A percentile compares a stretch with the other conserved stretches of the same genome.
phyloP scores from a whole-genome alignment of 2,329 filamentous ascomycete genomes.

The Thelonectria discophora region DNA sequence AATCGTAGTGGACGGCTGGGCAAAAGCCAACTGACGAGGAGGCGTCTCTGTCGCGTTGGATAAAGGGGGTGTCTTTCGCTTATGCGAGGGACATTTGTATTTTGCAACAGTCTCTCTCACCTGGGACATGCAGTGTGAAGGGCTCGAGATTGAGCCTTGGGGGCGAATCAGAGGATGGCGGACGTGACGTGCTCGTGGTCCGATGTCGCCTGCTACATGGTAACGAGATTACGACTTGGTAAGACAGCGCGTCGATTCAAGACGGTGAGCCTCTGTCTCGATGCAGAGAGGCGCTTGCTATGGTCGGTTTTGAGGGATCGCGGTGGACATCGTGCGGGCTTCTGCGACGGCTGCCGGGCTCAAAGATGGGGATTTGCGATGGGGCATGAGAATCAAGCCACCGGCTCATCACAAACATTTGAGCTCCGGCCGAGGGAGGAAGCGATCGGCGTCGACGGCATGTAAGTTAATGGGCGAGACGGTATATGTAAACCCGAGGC shows the following conservation, averaged over 20 bases:
- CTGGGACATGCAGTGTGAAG: too few relatives aligned
- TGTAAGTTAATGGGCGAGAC: too few relatives aligned
- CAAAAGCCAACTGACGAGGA: too few relatives aligned
- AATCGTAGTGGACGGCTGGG: too few relatives aligned
- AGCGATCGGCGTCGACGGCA: conserved; percentile 1
- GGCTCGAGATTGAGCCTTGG: too few relatives aligned
- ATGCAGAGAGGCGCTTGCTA: conserved; percentile 76
- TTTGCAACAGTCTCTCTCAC: too few relatives aligned
- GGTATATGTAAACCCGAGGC: too few relatives aligned
- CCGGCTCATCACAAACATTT: too few relatives aligned
- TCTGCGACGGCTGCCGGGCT: conserved; percentile 67
- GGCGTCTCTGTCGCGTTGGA: too few relatives aligned
- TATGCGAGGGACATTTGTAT: too few relatives aligned
- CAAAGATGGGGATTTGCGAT: conserved; percentile 71
- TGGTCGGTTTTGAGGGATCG: conserved; percentile 49
- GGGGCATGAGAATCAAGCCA: too few relatives aligned
- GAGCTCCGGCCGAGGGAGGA: conserved; percentile 53
- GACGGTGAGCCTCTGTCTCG: conserved; percentile 81
- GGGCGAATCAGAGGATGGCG: conserved; percentile 19
- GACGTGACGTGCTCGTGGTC: conserved; percentile 61
- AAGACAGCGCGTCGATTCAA: conserved; percentile 79
- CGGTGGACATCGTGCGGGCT: conserved; percentile 59
- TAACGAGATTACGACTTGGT: conserved; percentile 73
- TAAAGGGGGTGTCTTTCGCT: too few relatives aligned
- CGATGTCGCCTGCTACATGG: conserved; percentile 77